Evolutionary conservation across 1,139 yeast genomes (phyloP), one percentile per base, ranked within the genome.

Genomic region (Geotrichum citri-aurantii): DNA sequence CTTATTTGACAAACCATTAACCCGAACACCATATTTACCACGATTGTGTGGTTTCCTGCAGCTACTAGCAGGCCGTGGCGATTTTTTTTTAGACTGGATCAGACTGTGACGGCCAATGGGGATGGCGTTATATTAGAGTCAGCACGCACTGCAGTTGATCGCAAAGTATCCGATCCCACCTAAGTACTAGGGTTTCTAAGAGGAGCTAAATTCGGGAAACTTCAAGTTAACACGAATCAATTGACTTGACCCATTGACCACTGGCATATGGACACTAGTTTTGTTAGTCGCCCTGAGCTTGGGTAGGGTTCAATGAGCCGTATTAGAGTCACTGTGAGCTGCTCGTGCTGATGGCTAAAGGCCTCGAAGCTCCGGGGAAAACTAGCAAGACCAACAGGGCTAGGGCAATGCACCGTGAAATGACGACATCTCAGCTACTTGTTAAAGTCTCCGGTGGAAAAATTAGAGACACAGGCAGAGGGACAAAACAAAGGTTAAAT

Each of bases 381-480:
- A 7, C 19, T 14, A 14, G 19, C 42, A 14, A n/a, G 19, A n/a
- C n/a, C 42, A 48, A 23, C 23, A 17, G 54, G 49, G 54, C 24
- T 42, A 42, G 49, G 54, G 49, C 31, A n/a, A 12, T 3, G 3
- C n/a, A n/a, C 24, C 54, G 54, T 52, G 54, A 52, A 52, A 52
- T 52, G 54, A 27, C 54, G 54, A 52, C 54, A 52, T 52, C 7
- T n/a, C n/a, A n/a, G n/a, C 42, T 51, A 27, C 37, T 11, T 31
- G 37, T 8, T 2, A 11, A 2, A 31, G 12, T 31, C 37, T 3
- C 37, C 37, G 37, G 37, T n/a, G n/a, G n/a, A n/a, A n/a, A n/a
- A n/a, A n/a, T n/a, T n/a, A n/a, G n/a, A n/a, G n/a, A n/a, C n/a
- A n/a, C n/a, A n/a, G n/a, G n/a, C n/a, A 40, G 8, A 40, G 8